Base-by-base conservation (phyloP, 306 rosid genomes). In the Dalbergia oliveri region DNA sequence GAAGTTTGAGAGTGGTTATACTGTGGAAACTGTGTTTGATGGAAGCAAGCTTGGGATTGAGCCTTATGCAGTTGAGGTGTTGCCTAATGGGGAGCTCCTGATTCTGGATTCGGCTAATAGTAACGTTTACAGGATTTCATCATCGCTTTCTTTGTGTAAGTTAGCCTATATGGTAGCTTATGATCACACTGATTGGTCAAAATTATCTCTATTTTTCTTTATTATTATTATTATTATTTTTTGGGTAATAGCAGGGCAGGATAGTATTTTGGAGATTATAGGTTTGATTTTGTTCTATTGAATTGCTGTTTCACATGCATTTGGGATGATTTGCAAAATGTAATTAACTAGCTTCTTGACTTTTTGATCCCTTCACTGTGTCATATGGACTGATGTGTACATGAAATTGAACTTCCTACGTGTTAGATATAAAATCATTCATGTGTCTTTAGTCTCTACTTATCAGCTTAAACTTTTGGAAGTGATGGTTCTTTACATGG, bases 1-100 rank as follows among this genome's bases (percentile, higher is more conserved):
- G 96, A 94, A 90, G 90, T 94, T 88, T 23, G 98, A 94, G 88
- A 88, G 93, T 84, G 98, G 98, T 0, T 89, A 89, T 71, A 90
- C 69, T 34, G 97, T 92, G 86, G 97, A 94, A 87, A 94, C 98
- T 0, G 98, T 94, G 83, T 94, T 94, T 81, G 98, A 94, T 88
- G 98, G 98, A 69, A 94, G 97, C 85, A 94, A 94, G 88, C 98
- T 90, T 85, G 98, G 97, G 69, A 86, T 94, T 67, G 98, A 94
- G 88, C 98, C 98, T 81, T 86, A 90, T 82, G 89, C 92, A 0
- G 94, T 92, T 80, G 96, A 92, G 87, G 86, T 92, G 60, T 86
- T 94, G 73, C 86, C 93, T 21, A 87, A 74, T 86, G 98, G 94
- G 80, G 97, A 94, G 78, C 94, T 94, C 89, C 87, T 94, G 74